Conservation (phyloP, 257 asterid genomes). For the Fraxinus quadrangulata region DNA sequence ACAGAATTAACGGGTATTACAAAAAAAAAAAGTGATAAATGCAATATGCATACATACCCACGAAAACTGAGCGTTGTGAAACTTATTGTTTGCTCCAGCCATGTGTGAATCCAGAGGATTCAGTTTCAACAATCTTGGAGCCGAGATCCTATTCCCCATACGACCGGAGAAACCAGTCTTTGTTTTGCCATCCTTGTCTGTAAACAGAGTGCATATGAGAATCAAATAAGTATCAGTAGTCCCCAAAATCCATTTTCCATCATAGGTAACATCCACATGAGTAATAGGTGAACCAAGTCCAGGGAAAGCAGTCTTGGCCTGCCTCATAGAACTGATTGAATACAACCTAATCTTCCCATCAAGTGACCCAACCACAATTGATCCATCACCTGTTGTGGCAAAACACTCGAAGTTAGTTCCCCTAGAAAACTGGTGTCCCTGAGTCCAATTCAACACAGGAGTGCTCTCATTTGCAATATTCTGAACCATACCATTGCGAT, state of each 20-base stretch:
- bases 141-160: constrained; percentile 81
- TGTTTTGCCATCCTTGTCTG: constrained; percentile 79
- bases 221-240: constrained; percentile 87
- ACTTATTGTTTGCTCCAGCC: constrained; percentile 83
- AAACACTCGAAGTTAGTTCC: constrained; percentile 97
- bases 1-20: constrained; percentile 11
- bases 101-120: constrained; percentile 76
- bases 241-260: constrained; percentile 96
- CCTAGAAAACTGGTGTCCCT: constrained; percentile 95
- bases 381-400: constrained; percentile 98
- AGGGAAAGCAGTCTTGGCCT: constrained; percentile 95
- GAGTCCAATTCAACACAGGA: constrained; percentile 96
- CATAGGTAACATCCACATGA: constrained; percentile 93
- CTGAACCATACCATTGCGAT: constrained; percentile 82
- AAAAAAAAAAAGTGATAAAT: not conserved
- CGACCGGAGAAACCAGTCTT: constrained; percentile 93
- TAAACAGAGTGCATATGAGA: constrained; percentile 73
- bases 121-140: constrained; percentile 87
- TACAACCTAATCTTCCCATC: constrained; percentile 97
- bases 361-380: constrained; percentile 90
- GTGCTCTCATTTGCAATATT: constrained; percentile 64
- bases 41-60: constrained; percentile 67
- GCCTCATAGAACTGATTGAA: constrained; percentile 84
- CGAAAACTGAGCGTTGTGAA: constrained; percentile 90
- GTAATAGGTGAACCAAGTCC: constrained; percentile 96